Percentiles rank a stretch among this genome's conserved stretches.
Conservation (phyloP, 352 stramenopile genomes). For the Globisporangium radiosum region DNA sequence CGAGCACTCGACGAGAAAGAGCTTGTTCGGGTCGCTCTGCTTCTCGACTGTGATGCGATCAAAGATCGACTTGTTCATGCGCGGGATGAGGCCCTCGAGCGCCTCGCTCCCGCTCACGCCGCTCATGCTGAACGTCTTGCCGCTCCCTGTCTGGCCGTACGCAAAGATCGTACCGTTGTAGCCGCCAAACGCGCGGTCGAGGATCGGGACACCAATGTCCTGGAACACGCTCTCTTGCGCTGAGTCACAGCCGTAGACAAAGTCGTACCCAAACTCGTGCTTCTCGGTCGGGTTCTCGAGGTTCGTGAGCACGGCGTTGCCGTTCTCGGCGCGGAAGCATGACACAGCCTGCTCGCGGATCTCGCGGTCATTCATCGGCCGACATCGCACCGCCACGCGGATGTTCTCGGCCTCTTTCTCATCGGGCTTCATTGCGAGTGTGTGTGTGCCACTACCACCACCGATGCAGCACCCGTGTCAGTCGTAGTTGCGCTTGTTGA, state of each 20-base stretch:
- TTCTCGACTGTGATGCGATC: conserved; percentile 67
- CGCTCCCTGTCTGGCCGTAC: conserved; percentile 83
- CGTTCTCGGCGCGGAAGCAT: conserved; percentile 66
- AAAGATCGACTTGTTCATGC: conserved; percentile 89
- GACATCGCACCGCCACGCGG: conserved; percentile 87
- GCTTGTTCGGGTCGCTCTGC: conserved; percentile 57
- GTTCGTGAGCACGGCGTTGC: conserved; percentile 75
- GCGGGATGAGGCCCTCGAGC: conserved; percentile 86
- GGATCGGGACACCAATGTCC: conserved; percentile 70
- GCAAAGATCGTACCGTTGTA: conserved; percentile 91
- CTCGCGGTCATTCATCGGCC: conserved; percentile 89
- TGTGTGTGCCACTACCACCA: neutral
- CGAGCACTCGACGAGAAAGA: conserved; percentile 88
- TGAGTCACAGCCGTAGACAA: conserved; percentile 81
- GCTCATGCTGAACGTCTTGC: conserved; percentile 88
- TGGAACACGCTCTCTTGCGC: conserved; percentile 67
- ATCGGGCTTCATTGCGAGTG: conserved; percentile 51
- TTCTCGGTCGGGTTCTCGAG: conserved; percentile 74
- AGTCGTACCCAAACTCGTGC: conserved; percentile 86
- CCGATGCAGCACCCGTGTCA: no score
- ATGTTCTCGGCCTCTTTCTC: conserved; percentile 88
- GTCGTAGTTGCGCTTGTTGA: no score
- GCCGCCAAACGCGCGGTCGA: conserved; percentile 77
- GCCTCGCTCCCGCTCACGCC: conserved; percentile 52
- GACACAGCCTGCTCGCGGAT: conserved; percentile 64